Conservation (phyloP, 2,329 filamentous ascomycete species). For the Calonectria pauciramosa region DNA sequence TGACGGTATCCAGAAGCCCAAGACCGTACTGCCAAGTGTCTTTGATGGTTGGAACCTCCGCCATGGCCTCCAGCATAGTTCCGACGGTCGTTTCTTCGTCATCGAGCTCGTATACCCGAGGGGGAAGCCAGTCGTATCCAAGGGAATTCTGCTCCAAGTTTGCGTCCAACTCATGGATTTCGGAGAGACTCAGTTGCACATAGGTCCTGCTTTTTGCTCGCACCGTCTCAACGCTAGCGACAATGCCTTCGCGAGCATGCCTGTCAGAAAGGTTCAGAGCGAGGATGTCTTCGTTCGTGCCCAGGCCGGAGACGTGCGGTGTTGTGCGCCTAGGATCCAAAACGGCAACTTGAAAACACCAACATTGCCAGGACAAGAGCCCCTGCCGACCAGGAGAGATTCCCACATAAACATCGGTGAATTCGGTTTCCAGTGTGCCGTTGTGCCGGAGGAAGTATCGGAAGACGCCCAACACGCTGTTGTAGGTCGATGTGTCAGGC, state of each 20-base stretch:
- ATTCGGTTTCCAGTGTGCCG: neutral
- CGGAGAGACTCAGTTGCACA: neutral
- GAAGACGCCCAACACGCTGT: neutral
- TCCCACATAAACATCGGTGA: neutral
- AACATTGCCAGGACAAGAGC: neutral
- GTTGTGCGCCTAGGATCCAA: neutral
- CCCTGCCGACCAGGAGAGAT: neutral
- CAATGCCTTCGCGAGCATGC: neutral
- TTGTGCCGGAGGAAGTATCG: neutral
- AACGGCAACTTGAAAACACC: neutral
- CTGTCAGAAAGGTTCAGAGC: neutral
- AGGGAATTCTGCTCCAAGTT: neutral
- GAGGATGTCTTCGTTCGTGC: neutral
- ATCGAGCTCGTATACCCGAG: neutral
- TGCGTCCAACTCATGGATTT: neutral
- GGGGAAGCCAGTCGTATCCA: too few relatives aligned
- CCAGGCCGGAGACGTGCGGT: neutral
- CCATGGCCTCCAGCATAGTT: neutral
- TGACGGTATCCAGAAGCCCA: neutral
- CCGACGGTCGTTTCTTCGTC: neutral
- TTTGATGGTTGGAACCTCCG: neutral
- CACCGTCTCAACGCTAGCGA: neutral
- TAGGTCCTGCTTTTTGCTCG: neutral
- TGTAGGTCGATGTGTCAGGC: neutral
- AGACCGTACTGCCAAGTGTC: neutral